Base-by-base conservation (phyloP, 805 yeast genomes). In the Blastobotrys muscicola region DNA sequence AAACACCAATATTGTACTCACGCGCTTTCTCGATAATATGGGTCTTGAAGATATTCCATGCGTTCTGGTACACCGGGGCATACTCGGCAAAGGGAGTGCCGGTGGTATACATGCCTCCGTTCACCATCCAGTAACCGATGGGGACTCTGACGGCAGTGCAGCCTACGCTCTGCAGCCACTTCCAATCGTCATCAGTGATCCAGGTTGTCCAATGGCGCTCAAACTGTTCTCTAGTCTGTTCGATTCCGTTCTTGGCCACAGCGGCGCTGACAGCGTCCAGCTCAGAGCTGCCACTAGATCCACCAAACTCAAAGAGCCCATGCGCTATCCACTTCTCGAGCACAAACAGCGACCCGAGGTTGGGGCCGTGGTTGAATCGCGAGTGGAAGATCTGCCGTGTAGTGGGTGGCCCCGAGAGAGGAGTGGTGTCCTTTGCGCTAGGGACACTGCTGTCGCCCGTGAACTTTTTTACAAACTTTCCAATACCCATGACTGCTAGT, bases 81-180 rank as follows among this genome's bases (percentile, higher is more conserved):
- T 74, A 65, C 30, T 68, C 57, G 11, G 64, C 77, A 56, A 84
- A 90, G 13, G 80, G 79, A 2, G 94, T 81, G 3, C 72, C 75
- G 14, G 63, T 61, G 35, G 77, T 64, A 57, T 69, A 82, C 12
- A 53, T 50, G 1, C 89, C 85, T 14, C 81, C 79, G 41, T 66
- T 72, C n/a, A 87, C 75, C 45, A 75, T 79, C 95, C 95, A 90
- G 62, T 84, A 90, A 0, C 97, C 97, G 50, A 90, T 64, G 6
- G 98, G 97, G 1, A 90, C 71, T 54, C 98, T 72, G 4, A 90
- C 71, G 1, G 87, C 75, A 16, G 85, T 85, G n/a, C 84, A 84
- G 6, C 85, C 84, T 42, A 70, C 71, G 14, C 69, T 65, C 37
- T 66, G 60, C 26, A 90, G 62, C 84, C 86, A 86, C 14, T 72